Conservation (phyloP, 148 eudicot genomes). For the Spergularia bocconei region DNA sequence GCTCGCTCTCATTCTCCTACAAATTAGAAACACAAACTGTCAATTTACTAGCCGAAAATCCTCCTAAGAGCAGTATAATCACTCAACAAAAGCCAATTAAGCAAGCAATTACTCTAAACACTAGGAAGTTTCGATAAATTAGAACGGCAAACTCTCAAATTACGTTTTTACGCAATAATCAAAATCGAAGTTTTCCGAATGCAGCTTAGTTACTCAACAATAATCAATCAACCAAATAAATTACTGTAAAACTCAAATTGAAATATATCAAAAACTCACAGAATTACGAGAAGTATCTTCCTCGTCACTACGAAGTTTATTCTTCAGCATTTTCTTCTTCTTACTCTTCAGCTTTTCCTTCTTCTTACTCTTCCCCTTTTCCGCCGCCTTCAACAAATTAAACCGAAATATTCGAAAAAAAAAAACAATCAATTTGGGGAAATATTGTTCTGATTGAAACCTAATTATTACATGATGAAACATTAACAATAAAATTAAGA, state of each 20-base stretch:
- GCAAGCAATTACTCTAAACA: no score
- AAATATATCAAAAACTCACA: conserved; percentile 4
- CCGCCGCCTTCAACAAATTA: conserved; percentile 14
- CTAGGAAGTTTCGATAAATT: no score
- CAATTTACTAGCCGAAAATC: background rate
- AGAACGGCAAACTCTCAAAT: no score
- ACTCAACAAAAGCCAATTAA: background rate
- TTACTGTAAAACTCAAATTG: background rate
- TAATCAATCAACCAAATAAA: background rate
- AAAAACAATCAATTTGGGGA: background rate
- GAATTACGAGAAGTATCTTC: conserved; percentile 14
- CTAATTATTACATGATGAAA: background rate
- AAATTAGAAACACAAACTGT: background rate
- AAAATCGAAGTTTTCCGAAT: background rate
- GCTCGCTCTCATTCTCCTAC: conserved; percentile 14
- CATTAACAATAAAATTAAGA: background rate
- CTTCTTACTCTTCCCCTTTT: conserved; percentile 4
- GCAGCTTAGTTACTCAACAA: background rate
- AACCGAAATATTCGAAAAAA: background rate
- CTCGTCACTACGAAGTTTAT: background rate
- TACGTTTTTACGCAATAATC: no score
- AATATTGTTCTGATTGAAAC: no score
- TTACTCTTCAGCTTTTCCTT: conserved; percentile 1
- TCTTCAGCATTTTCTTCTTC: conserved; percentile 4
- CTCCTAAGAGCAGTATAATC: background rate